Conservation (phyloP, 495 filamentous ascomycete genomes). For the Aspergillus sclerotioniger region DNA sequence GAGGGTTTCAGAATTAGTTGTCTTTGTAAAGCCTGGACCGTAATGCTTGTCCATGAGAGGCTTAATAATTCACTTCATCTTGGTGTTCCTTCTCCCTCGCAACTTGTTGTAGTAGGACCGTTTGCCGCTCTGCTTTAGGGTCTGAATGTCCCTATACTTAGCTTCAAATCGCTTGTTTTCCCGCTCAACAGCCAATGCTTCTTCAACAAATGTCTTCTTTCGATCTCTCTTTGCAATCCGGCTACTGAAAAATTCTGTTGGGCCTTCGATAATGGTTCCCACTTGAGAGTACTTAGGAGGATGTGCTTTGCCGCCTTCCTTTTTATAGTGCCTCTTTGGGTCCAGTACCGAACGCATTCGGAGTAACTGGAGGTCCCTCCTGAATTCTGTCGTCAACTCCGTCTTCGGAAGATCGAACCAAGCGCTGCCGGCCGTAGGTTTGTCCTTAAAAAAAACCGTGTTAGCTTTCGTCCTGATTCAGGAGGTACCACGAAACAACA, state of each 20-base stretch:
- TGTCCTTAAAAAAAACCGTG: conserved; percentile 37
- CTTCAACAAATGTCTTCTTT: conserved; percentile 88
- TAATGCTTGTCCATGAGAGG: neutral
- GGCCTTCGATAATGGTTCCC: conserved; percentile 84
- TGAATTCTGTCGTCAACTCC: conserved; percentile 76
- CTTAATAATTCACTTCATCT: conserved; percentile 22
- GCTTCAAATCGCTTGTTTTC: conserved; percentile 60
- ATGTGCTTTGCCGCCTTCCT: conserved; percentile 63
- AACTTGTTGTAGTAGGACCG: conserved; percentile 69
- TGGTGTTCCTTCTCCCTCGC: conserved; percentile 53
- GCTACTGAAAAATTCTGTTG: conserved; percentile 78
- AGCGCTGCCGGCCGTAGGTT: conserved; percentile 57
- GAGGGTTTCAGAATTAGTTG: too few relatives aligned
- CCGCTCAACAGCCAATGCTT: conserved; percentile 68
- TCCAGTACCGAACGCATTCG: conserved; percentile 88
- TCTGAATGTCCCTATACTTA: conserved; percentile 70
- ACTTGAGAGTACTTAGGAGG: conserved; percentile 82
- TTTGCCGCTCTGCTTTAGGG: conserved; percentile 66
- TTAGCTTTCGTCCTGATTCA: neutral
- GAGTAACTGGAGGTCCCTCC: conserved; percentile 81
- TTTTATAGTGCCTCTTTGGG: conserved; percentile 89
- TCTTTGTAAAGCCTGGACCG: neutral
- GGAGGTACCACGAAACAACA: too few relatives aligned
- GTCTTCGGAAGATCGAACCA: conserved; percentile 90
- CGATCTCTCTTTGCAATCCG: conserved; percentile 82